Conservation (phyloP, 495 filamentous ascomycete species). For the Bacidia gigantensis region DNA sequence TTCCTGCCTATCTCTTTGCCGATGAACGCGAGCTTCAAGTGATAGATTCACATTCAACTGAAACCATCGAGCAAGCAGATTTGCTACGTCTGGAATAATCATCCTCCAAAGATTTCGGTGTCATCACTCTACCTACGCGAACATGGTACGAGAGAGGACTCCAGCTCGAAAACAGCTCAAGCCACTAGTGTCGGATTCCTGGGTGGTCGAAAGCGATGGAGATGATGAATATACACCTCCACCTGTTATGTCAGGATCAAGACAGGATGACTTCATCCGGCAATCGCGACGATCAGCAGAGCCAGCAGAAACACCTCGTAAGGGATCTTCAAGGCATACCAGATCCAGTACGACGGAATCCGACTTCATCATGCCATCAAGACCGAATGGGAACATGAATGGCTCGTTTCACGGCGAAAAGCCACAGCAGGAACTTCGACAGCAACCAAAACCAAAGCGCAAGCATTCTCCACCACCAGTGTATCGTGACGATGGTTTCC, state of each 20-base stretch:
- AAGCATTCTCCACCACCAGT: neutral
- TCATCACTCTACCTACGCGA: neutral
- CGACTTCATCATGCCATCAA: constrained; percentile 35
- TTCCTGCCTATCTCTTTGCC: neutral
- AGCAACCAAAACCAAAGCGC: neutral
- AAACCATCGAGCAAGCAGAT: no score
- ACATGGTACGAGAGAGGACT: constrained; percentile 13
- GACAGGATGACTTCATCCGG: constrained; percentile 3
- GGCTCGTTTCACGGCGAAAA: constrained; percentile 20
- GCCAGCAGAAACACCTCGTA: constrained; percentile 9
- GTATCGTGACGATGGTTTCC: neutral
- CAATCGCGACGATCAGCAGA: constrained; percentile 7
- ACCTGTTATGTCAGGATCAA: constrained; percentile 3
- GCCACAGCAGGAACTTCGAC: constrained; percentile 2
- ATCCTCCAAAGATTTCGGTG: no score
- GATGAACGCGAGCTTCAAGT: neutral
- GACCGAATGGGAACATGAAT: constrained; percentile 20
- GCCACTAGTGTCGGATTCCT: constrained; percentile 23
- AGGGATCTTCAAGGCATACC: constrained; percentile 16
- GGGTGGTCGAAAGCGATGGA: constrained; percentile 26
- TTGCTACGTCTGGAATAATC: no score
- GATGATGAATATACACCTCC: constrained; percentile 16
- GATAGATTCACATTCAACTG: no score
- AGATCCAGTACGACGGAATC: constrained; percentile 23
- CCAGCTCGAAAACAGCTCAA: constrained; percentile 15